Evolutionary conservation across 306 rosid genomes (phyloP).

Genomic region (Luffa acutangula): DNA sequence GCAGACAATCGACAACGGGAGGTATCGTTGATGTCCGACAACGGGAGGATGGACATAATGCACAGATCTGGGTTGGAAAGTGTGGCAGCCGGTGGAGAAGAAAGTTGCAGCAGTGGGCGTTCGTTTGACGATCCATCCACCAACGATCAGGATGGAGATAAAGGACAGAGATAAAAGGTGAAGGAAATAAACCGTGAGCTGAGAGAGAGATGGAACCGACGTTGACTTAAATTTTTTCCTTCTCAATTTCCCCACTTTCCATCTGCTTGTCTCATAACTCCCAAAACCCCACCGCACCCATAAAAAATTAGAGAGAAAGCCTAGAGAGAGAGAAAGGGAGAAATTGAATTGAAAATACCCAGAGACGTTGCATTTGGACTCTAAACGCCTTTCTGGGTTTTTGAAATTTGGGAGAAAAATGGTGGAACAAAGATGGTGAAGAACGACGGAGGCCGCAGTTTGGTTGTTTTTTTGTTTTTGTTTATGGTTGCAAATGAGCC

Average conservation of each 20-base stretch:
- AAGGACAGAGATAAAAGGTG: not conserved
- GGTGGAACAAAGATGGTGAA: not conserved
- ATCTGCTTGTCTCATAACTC: not conserved
- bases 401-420: not conserved
- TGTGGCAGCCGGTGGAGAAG: no score
- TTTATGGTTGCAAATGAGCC: not conserved
- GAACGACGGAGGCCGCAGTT: not conserved
- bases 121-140: no score
- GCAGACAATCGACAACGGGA: no score
- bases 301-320: not conserved
- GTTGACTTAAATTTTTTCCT: conserved; percentile 7
- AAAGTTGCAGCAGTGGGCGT: no score
- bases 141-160: no score
- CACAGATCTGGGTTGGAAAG: no score
- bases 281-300: not conserved
- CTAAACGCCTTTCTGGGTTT: not conserved
- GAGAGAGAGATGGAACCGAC: not conserved
- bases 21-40: no score
- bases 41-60: no score
- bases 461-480: not conserved
- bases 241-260: not conserved
- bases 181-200: not conserved
- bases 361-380: conserved; percentile 1
- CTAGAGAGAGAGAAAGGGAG: not conserved
- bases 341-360: not conserved